A percentile compares a stretch with the other conserved stretches of the same genome.
Evolutionary conservation across 1,284 basidiomycete genomes (phyloP).

Genomic region (Boletellus sp.): DNA sequence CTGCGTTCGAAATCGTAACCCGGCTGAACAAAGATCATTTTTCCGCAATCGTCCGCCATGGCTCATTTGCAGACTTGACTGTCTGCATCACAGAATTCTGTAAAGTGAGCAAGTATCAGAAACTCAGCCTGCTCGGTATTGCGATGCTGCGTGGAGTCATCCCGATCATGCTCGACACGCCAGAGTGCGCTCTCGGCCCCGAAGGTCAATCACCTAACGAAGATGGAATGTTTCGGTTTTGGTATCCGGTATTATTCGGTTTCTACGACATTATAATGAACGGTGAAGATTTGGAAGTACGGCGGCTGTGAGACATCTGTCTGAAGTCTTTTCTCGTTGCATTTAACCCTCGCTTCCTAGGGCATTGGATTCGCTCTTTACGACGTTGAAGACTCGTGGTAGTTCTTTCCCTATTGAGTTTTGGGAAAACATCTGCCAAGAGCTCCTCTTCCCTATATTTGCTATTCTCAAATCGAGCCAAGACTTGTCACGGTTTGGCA

Average conservation of each 20-base stretch:
- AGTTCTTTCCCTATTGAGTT: constrained; percentile 86
- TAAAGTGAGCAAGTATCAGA: constrained; percentile 98
- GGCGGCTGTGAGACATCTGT: constrained; percentile 71
- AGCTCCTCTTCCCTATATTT: constrained; percentile 98
- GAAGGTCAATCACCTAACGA: constrained; percentile 37
- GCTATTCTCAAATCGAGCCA: constrained; percentile 89
- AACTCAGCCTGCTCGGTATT: constrained; percentile 94
- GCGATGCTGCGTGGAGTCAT: constrained; percentile 93
- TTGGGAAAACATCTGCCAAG: constrained; percentile 97
- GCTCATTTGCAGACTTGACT: constrained; percentile 93
- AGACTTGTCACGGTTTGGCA: constrained; percentile 90
- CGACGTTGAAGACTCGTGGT: constrained; percentile 90
- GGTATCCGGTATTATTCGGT: constrained; percentile 95
- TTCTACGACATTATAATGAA: constrained; percentile 99
- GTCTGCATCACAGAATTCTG: constrained; percentile 99
- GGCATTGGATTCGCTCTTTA: constrained; percentile 93
- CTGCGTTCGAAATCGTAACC: constrained; percentile 96
- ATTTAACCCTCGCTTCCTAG: constrained; percentile 41
- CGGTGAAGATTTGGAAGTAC: constrained; percentile 97
- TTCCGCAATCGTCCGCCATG: constrained; percentile 84
- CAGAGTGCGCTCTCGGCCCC: constrained; percentile 70
- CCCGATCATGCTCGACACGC: constrained; percentile 83
- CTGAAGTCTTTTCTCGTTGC: background rate
- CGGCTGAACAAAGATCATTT: constrained; percentile 91
- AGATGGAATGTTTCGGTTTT: constrained; percentile 81